Conservation (phyloP, 2,329 filamentous ascomycete genomes). For the Aureobasidium leucospermi region DNA sequence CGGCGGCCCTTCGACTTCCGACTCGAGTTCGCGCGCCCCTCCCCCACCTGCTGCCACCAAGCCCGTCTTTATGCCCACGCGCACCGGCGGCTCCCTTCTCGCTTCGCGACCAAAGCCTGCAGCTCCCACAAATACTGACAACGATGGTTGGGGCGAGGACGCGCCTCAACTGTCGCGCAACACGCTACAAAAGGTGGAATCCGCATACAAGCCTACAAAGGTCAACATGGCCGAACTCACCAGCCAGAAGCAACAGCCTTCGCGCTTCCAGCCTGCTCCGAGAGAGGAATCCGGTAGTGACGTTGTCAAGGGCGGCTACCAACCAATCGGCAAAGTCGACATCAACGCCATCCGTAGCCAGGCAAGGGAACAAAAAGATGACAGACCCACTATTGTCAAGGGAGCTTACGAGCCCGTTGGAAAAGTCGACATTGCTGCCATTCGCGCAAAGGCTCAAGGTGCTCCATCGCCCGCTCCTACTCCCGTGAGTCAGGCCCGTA, state of each 20-base stretch:
- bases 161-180: conserved; percentile 83
- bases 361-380: conserved; percentile 61
- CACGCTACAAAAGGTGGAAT: conserved; percentile 82
- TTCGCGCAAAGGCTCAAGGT: conserved; percentile 74
- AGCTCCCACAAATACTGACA: conserved; percentile 55
- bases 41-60: conserved; percentile 72
- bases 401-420: conserved; percentile 91
- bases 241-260: conserved; percentile 61
- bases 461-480: conserved; percentile 24
- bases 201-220: conserved; percentile 91
- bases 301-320: conserved; percentile 78
- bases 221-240: conserved; percentile 86
- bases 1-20: conserved; percentile 49
- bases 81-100: conserved; percentile 48
- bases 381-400: conserved; percentile 78
- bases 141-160: conserved; percentile 91
- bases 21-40: conserved; percentile 41
- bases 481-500: conserved; percentile 35
- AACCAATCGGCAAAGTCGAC: conserved; percentile 95
- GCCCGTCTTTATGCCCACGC: conserved; percentile 81
- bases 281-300: conserved; percentile 45
- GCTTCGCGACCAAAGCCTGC: conserved; percentile 54
- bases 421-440: conserved; percentile 94
- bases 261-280: conserved; percentile 47
- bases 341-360: conserved; percentile 80